Evolutionary conservation across 371 early-diverging fungal genomes (phyloP).

Genomic region (Rhizopus stolonifer): DNA sequence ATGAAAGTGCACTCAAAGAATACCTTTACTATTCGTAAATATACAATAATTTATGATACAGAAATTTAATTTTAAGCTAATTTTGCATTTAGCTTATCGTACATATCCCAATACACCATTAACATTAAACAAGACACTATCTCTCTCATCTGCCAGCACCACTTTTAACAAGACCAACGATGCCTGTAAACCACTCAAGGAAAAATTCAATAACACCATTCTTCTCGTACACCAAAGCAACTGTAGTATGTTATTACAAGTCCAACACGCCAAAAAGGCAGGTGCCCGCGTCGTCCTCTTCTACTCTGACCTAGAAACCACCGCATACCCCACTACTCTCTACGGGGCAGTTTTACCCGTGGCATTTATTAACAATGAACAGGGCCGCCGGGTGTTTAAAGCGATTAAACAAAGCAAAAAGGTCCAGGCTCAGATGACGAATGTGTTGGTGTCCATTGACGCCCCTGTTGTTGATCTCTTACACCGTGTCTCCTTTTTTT

Average conservation of each 20-base stretch:
- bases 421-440: conserved; percentile 21
- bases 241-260: conserved; percentile 45
- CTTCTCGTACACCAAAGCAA: conserved; percentile 47
- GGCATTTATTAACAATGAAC: conserved; percentile 34
- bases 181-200: conserved; percentile 10
- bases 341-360: conserved; percentile 28
- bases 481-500: conserved; percentile 31
- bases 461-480: conserved; percentile 6
- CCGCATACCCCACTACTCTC: conserved; percentile 5
- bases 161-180: conserved; percentile 17
- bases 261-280: conserved; percentile 36
- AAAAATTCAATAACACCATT: conserved; percentile 23
- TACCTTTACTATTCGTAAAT: conserved; percentile 10
- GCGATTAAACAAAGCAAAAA: background rate
- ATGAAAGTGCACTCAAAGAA: conserved; percentile 6
- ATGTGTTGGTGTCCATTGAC: conserved; percentile 16
- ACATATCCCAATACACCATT: conserved; percentile 19
- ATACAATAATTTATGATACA: too few relatives aligned
- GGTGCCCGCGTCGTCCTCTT: conserved; percentile 56
- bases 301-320: conserved; percentile 23
- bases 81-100: conserved; percentile 20
- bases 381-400: conserved; percentile 17
- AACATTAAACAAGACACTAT: background rate
- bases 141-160: conserved; percentile 7
- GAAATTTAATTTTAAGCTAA: background rate